Base-by-base conservation (phyloP, 345 rosid genomes). In the Aquilaria malaccensis region DNA sequence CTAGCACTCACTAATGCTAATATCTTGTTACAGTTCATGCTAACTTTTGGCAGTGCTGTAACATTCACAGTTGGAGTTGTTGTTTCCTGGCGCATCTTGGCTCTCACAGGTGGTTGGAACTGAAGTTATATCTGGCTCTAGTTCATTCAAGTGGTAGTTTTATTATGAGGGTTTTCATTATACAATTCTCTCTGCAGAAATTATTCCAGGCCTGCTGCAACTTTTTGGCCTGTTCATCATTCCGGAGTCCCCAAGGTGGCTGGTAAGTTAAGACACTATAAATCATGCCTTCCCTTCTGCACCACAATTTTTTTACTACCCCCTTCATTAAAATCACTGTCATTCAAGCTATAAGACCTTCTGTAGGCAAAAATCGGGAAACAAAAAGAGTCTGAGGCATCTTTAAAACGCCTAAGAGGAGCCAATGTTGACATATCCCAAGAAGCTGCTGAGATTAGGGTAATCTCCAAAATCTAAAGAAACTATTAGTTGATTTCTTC, bases 221-320 rank as follows among this genome's bases (percentile, higher is more conserved):
- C 32, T 70, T 37, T 9, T 80, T 7, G 74, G 83, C 15, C 52
- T 83, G 2, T 65, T 80, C 54, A 73, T 76, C 41, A 76, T 80
- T 64, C 83, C 84, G 0, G 87, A 83, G 58, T 83, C 87, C 68
- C 85, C 85, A 9, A 74, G 87, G 68, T 83, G 85, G 85, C 70
- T 83, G 75, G 85, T 83, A 55, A 58, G 48, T 37, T 37, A 37
- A 37, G 2, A 9, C 43, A 37, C 43, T 37, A 37, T 9, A 37
- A 0, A 37, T 5, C 43, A 37, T 3, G 43, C 43, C 43, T 37
- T 9, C 43, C 43, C 43, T 37, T 37, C 7, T 37, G 43, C 7
- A 37, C 43, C 43, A 37, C 7, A 4, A 5, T 37, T 3, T 37
- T 37, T 37, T 9, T 37, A 9, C 43, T 37, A 9, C 7, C 43